Evolutionary conservation across 2,329 filamentous ascomycete genomes (phyloP), one percentile per base, ranked within the genome.

Genomic region (Fusarium drepaniforme): DNA sequence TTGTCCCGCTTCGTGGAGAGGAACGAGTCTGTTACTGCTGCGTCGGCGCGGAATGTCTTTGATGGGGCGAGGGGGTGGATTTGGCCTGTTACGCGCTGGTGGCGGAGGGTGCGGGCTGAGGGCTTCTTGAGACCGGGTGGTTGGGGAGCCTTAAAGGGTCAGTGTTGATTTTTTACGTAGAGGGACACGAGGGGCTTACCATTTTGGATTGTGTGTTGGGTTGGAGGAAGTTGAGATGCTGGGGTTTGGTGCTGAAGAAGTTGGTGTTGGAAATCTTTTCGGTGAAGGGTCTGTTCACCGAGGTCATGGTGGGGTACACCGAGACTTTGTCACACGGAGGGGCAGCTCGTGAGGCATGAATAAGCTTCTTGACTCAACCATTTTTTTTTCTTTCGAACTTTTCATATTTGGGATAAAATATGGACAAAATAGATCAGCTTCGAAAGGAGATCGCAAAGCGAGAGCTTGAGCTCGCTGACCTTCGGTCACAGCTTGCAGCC

Each of bases 1-100:
- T 96, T 97, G 86, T 97, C 94, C 81, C 90, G 92, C 84, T 98
- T 98, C 73, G 89, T 91, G 65, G 91, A 89, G 71, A 91, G 86
- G 83, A 96, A 96, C 70, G 82, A 73, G 81, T 91, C 88, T 56
- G 86, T 83, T 16, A 88, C 86, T 58, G 84, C 80, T 75, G 89
- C 87, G 77, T 88, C 84, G 59, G 85, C 80, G 63, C 88, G 89
- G 81, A 88, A 87, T 15, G 86, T 85, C 78, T 87, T 88, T 80
- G 86, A 84, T 61, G 89, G 87, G 25, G 87, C 82, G 71, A 88
- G 85, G 13, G 86, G 86, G 80, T 88, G 85, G 77, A 86, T 83
- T 77, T 85, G 79, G 77, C 84, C 86, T 70, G 86, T 84, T 56
- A 89, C 81, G 77, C 88, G 87, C 71, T 87, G 85, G 72, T 86